Base-by-base conservation (phyloP, 495 filamentous ascomycete species). In the Letharia columbiana region DNA sequence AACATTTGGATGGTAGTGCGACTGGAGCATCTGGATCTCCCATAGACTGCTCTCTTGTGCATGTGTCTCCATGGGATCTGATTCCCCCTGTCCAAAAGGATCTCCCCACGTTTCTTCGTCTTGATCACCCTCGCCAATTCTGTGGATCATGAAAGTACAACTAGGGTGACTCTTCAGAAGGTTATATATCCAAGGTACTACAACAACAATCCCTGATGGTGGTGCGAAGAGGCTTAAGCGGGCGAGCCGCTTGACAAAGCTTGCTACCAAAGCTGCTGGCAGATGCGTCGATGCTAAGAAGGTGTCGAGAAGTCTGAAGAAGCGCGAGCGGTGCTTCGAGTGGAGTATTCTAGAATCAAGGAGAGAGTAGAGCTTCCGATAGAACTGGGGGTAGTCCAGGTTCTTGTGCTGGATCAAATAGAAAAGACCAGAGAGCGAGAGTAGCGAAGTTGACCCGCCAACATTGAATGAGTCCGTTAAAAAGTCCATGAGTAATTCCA, bases 1-100 rank as follows among this genome's bases (percentile, higher is more conserved):
- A 45, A 99, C 92, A 73, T 96, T 98, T 45, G 95, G 95, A 74
- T 99, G 95, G 77, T 94, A 98, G 77, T 99, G 95, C 5, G 85
- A 86, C 76, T 94, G 91, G 59, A 97, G 79, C 62, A 87, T 89
- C 64, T 92, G 87, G 45, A 98, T 83, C 76, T 99, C 95, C 95
- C 95, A 99, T 17, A 98, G 76, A 76, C 89, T 90, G 75, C 91
- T 96, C 64, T 97, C 92, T 61, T 98, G 88, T 15, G 95, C 95
- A 61, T 80, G 70, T 8, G 94, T 96, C 76, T 86, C 81, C 81
- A 89, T 89, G 8, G 95, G 95, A 71, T 99, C 90, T 57, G 78
- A 67, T 76, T 97, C 90, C 11, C 81, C 75, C 62, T 84, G 79
- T 59, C 88, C 77, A 70, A 96, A 99, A 0, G 90, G 87, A 71